Percentiles rank a stretch among this genome's conserved stretches.
Evolutionary conservation across 495 filamentous ascomycete species (phyloP).

Genomic region (Ramalina intermedia): DNA sequence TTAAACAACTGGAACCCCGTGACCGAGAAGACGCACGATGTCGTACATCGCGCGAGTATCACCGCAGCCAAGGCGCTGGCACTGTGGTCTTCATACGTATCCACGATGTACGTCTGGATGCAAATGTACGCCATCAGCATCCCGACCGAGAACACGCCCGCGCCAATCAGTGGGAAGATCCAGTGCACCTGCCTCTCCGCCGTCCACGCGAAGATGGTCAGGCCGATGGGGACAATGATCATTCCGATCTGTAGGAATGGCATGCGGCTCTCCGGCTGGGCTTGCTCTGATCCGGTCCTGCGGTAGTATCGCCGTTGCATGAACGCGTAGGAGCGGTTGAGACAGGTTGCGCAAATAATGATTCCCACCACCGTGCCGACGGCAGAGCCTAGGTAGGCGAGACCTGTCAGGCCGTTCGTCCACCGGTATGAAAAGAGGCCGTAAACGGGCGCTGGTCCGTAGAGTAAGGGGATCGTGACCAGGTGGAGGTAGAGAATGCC

Average conservation of each 20-base stretch:
- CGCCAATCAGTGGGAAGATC: constrained; percentile 35
- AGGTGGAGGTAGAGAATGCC: constrained; percentile 1
- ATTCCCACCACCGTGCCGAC: background rate
- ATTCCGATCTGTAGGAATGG: constrained; percentile 42
- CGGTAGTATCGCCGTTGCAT: constrained; percentile 21
- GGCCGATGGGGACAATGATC: constrained; percentile 31
- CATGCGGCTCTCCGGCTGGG: constrained; percentile 38
- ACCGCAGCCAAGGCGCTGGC: constrained; percentile 29
- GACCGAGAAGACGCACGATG: background rate
- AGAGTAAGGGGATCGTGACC: constrained; percentile 27
- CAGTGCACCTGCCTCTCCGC: constrained; percentile 32
- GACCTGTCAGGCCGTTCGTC: constrained; percentile 2
- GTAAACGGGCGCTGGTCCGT: constrained; percentile 13
- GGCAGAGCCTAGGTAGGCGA: constrained; percentile 2
- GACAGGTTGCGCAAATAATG: constrained; percentile 6
- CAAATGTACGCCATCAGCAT: constrained; percentile 34
- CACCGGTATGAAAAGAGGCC: constrained; percentile 6
- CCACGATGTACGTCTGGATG: constrained; percentile 40
- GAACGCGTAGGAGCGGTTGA: constrained; percentile 41
- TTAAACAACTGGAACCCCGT: background rate
- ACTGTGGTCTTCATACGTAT: constrained; percentile 31
- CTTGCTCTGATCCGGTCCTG: background rate
- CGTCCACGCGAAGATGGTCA: constrained; percentile 48
- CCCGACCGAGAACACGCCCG: constrained; percentile 35
- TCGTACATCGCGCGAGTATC: background rate